Base-by-base conservation (phyloP, 495 filamentous ascomycete species). In the Trichoderma parareesei region DNA sequence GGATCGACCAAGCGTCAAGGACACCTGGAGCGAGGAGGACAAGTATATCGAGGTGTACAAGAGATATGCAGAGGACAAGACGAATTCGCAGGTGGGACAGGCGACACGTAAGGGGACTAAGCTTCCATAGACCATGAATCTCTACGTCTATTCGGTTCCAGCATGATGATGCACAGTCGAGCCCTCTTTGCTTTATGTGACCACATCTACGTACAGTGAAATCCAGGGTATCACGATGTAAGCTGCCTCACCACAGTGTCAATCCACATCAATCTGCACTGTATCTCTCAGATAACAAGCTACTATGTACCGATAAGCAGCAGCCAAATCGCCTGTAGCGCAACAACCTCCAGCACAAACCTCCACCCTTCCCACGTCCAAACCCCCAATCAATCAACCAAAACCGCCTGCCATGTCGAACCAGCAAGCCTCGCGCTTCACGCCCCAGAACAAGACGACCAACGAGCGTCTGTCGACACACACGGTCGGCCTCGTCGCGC, bases 391-490 rank as follows among this genome's bases (percentile, higher is more conserved):
- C n/a, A 27, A 27, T 27, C 27, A 27, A 27, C 10, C 60, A 10
- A 40, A 35, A 59, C 62, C 10, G 44, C 59, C 40, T 16, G 72
- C 33, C 53, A 78, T 77, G 75, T 70, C 77, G 7, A 69, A 73
- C 57, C 71, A 71, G 37, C 64, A 72, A 5, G 61, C 73, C 11
- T 81, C 81, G 20, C 86, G 89, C 68, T 97, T 97, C 77, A 90
- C 88, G 4, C 78, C 88, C 20, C 91, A 94, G 67, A 86, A 83
- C 63, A 82, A 88, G 64, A 93, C 92, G 0, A 89, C 92, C 16
- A 89, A 96, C 77, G 90, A 97, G 65, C 82, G 93, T n/a, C 85
- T 98, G 61, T 92, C 91, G 68, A 91, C 88, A 46, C 89, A 92
- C 72, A 98, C 94, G 1, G 92, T 96, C 63, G 94, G 94, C 55